Percentiles rank a stretch among this genome's conserved stretches.
phyloP scores from a whole-genome alignment of 129 eudicot species.

The Silybum marianum region DNA sequence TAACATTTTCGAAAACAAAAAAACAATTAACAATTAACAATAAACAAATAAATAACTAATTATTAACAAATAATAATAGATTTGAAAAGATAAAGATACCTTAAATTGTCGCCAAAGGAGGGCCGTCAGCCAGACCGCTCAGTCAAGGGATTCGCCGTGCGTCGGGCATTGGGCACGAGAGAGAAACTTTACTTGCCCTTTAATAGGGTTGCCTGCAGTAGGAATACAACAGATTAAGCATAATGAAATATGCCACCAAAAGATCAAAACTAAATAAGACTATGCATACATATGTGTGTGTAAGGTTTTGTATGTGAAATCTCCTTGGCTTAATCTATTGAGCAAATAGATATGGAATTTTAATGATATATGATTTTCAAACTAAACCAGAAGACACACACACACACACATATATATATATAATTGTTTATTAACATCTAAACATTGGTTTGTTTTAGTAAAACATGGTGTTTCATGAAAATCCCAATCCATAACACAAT shows the following conservation, averaged over 20 bases:
- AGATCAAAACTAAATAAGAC: background rate
- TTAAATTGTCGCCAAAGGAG: background rate
- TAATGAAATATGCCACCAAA: background rate
- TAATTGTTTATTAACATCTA: background rate
- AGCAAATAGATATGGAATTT: no score
- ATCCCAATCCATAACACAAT: no score
- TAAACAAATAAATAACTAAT: background rate
- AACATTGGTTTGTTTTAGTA: background rate
- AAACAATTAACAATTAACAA: background rate
- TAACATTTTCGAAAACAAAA: background rate
- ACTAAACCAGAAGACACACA: background rate
- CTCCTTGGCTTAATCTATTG: background rate
- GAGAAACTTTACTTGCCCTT: background rate
- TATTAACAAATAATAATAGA: background rate
- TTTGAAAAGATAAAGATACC: background rate
- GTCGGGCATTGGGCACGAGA: background rate
- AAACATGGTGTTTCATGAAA: no score
- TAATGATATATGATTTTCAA: background rate
- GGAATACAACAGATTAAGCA: background rate
- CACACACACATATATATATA: no score
- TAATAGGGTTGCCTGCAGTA: background rate
- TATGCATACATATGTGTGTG: background rate
- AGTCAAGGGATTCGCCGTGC: background rate
- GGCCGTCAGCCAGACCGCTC: no score
- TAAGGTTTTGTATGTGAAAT: background rate